Percentiles rank a stretch among this genome's conserved stretches.
phyloP scores from a whole-genome alignment of 805 yeast species.

The Wickerhamomyces queroliae region DNA sequence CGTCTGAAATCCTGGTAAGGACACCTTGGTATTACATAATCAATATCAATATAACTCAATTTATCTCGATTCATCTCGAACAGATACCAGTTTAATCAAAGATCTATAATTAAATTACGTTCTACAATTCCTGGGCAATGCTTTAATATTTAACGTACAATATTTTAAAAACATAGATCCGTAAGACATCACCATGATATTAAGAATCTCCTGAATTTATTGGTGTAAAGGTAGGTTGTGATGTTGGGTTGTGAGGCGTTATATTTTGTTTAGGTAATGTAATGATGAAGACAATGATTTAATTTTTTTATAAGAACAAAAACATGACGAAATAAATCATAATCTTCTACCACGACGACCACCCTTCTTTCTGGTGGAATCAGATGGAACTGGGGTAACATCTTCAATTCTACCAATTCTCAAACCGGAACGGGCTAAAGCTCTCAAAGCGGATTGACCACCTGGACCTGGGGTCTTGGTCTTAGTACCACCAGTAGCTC shows the following conservation, averaged over 20 bases:
- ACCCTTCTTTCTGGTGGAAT: constrained; percentile 99
- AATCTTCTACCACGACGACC: constrained; percentile 99
- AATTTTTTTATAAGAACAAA: constrained; percentile 2
- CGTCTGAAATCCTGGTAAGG: no score
- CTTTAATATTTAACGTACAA: constrained; percentile 21
- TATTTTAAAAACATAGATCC: constrained; percentile 11
- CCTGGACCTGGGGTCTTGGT: constrained; percentile 99
- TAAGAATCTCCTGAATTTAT: neutral
- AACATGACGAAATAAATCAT: constrained; percentile 31
- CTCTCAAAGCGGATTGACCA: constrained; percentile 99
- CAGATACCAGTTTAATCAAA: no score
- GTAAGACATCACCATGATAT: neutral
- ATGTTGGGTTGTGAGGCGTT: neutral
- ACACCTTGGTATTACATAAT: no score
- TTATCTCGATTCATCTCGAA: no score
- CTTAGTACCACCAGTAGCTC: constrained; percentile 99
- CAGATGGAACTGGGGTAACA: constrained; percentile 99
- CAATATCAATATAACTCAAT: no score
- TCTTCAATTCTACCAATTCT: constrained; percentile 99
- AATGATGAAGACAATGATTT: neutral
- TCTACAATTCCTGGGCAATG: neutral
- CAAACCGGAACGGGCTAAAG: constrained; percentile 99
- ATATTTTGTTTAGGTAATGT: neutral
- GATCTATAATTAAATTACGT: no score
- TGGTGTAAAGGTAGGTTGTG: neutral